Conservation (phyloP, 345 rosid genomes). For the Salix dunnii region DNA sequence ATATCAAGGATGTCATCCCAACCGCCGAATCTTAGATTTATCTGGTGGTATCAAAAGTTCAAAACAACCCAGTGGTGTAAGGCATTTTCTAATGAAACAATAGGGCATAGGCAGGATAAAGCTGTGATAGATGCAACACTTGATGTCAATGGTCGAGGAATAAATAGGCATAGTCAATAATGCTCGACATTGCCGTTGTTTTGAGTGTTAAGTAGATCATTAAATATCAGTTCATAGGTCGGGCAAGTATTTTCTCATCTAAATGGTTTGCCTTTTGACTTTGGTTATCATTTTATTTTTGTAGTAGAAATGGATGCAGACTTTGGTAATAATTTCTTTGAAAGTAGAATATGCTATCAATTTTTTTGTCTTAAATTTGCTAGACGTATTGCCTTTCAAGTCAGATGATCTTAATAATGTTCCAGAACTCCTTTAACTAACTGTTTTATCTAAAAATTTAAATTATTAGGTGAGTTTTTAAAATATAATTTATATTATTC, state of each 20-base stretch:
- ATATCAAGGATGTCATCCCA: conserved; percentile 21
- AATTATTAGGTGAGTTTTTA: too few species aligned
- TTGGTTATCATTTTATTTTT: too few species aligned
- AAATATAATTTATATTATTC: too few species aligned
- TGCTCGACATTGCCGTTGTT: not conserved
- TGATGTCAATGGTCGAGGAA: conserved; percentile 4
- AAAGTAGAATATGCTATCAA: not conserved
- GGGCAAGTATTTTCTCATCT: not conserved
- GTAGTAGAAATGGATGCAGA: not conserved
- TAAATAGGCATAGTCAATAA: not conserved
- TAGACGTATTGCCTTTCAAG: not conserved
- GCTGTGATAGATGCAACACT: not conserved
- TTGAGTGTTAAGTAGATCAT: not conserved
- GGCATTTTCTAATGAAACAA: not conserved
- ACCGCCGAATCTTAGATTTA: conserved; percentile 24
- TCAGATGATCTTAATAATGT: too few species aligned
- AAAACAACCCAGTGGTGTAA: not conserved
- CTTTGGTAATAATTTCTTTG: not conserved
- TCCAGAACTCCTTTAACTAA: too few species aligned
- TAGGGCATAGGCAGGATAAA: not conserved
- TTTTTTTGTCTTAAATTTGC: not conserved
- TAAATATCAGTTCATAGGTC: not conserved
- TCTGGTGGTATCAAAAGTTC: not conserved
- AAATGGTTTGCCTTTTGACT: not conserved
- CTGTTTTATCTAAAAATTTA: too few species aligned